Conservation (phyloP, 345 rosid genomes). For the Pugionium cornutum region DNA sequence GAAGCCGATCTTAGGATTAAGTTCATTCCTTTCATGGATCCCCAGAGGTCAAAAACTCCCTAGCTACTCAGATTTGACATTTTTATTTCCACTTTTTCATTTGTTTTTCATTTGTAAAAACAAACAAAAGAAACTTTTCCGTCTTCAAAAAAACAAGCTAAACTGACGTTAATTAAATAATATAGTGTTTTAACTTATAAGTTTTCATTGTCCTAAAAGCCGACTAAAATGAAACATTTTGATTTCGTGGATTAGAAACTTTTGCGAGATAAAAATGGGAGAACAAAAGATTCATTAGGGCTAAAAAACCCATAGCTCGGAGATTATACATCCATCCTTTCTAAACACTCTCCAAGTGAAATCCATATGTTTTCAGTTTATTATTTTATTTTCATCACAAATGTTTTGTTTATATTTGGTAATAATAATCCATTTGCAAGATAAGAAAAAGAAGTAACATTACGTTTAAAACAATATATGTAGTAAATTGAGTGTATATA, state of each 20-base stretch:
- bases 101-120: neutral
- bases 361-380: slow-evolving; percentile 1
- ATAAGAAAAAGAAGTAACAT: neutral
- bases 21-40: slow-evolving; percentile 33
- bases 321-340: neutral
- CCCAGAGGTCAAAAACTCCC: slow-evolving; percentile 42
- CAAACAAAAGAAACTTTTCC: neutral
- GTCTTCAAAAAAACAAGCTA: neutral
- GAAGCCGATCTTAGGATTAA: slow-evolving; percentile 33
- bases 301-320: neutral
- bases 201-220: neutral
- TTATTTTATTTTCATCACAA: neutral
- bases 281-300: slow-evolving; percentile 4
- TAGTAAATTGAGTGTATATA: too few relatives aligned
- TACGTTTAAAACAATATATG: neutral
- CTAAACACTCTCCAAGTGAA: neutral
- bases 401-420: neutral
- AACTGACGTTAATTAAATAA: too few relatives aligned
- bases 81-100: neutral
- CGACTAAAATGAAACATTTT: neutral
- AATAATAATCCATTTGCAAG: neutral
- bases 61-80: slow-evolving; percentile 35
- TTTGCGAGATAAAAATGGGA: neutral
- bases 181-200: neutral
- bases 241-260: neutral